Percentiles rank a stretch among this genome's conserved stretches.
Evolutionary conservation across 441 rosid genomes (phyloP).

Genomic region (Pelargonium cotyledonis): DNA sequence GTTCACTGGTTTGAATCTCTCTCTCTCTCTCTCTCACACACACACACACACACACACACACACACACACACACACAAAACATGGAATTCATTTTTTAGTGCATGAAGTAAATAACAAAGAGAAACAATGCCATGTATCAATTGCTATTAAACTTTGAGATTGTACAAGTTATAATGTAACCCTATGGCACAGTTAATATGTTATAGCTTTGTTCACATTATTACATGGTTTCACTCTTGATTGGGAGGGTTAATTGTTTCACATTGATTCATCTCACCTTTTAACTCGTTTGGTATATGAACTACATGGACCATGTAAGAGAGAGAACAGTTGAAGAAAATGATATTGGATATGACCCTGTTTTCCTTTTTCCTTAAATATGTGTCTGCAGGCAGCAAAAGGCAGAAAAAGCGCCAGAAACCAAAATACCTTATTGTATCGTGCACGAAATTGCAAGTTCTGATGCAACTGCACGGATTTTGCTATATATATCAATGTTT

Average conservation of each 20-base stretch:
- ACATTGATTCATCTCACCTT: neutral
- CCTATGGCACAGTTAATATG: neutral
- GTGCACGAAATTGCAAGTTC: neutral
- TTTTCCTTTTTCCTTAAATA: neutral
- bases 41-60: no score
- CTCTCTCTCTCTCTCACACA: no score
- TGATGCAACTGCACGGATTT: neutral
- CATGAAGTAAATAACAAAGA: neutral
- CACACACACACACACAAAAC: no score
- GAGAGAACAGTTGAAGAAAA: neutral
- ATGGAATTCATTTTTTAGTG: neutral
- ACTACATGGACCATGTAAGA: no score
- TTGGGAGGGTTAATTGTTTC: no score
- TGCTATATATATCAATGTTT: neutral
- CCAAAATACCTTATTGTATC: slow-evolving; percentile 1
- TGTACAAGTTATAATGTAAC: neutral
- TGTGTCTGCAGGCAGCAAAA: neutral
- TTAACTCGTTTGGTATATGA: neutral
- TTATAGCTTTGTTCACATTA: neutral
- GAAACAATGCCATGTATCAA: neutral
- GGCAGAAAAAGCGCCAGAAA: neutral
- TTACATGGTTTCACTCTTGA: neutral
- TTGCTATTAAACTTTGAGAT: neutral
- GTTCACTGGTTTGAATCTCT: no score
- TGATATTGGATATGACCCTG: neutral